Evolutionary conservation across 2,329 filamentous ascomycete genomes (phyloP), one percentile per base, ranked within the genome.

Genomic region (Pyrenophora graminea): DNA sequence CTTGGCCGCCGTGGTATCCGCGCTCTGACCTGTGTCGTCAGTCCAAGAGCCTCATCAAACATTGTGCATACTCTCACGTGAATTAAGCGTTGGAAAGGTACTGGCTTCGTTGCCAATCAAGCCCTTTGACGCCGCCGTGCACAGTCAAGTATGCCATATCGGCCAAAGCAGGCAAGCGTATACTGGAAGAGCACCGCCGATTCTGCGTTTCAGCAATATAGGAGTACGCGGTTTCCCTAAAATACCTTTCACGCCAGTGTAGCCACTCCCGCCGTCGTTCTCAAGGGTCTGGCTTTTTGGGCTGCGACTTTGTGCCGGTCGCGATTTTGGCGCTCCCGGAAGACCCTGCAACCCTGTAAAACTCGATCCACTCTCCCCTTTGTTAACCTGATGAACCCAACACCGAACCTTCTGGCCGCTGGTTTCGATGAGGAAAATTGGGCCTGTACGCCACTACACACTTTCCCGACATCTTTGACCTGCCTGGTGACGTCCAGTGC

Each of bases 331-430:
- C 53, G 56, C 58, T 62, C 56, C 56, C 55, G 49, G 48, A 52
- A 45, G 53, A 48, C 50, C 45, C 53, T 57, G 47, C 61, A 56
- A 25, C 62, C 56, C 46, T 62, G 56, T 55, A 58, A 56, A 45
- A 34, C 41, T 41, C 44, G 54, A 51, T 64, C 59, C 66, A 66
- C 65, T 51, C 36, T 39, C 33, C 45, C 55, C 23, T 65, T 63
- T 66, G 58, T 62, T 48, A 50, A 58, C 59, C 61, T 61, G 59
- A 62, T 59, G 59, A 60, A 61, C 52, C 56, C 44, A 45, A 53
- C 39, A 57, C 53, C 66, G 67, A 70, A 63, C 55, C 52, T 67
- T 72, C 68, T 72, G 64, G 68, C 64, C 67, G 49, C 42, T 53
- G 52, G 43, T 48, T 47, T 54, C 53, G 51, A 54, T 49, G 54